A percentile compares a stretch with the other conserved stretches of the same genome.
These are phyloP conservation scores for Citrus unshiu DNA, from an alignment of 345 rosid species.

Conservation along the genomic window DNA sequence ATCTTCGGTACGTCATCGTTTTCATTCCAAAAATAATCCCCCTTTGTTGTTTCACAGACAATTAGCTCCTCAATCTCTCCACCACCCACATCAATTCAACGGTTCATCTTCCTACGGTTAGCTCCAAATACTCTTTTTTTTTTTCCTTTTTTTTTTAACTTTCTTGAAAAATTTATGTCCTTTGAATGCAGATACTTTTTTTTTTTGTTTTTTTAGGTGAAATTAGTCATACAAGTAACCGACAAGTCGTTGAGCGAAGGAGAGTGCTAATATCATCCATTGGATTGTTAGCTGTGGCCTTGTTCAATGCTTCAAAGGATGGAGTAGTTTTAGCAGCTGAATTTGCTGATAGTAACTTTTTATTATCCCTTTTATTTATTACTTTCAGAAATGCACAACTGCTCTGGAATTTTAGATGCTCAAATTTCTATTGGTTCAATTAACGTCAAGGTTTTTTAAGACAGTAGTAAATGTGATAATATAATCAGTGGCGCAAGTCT, in stretches of 20 bases:
- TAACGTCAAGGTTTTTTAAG: neutral
- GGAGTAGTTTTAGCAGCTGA: slow-evolving; percentile 54
- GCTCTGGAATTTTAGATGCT: neutral
- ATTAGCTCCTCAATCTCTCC: slow-evolving; percentile 22
- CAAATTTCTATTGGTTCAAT: neutral
- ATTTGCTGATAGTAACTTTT: slow-evolving; percentile 69
- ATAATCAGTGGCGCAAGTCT: neutral
- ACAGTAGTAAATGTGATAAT: neutral
- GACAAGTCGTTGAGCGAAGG: slow-evolving; percentile 47
- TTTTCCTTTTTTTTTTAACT: neutral
- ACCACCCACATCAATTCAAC: slow-evolving; percentile 8
- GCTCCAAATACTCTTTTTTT: neutral
- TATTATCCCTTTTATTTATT: neutral
- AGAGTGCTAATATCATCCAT: slow-evolving; percentile 41
- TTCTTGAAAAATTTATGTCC: neutral
- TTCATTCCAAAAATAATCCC: neutral
- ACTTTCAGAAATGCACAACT: neutral
- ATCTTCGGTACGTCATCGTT: slow-evolving; percentile 10
- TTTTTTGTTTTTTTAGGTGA: slow-evolving; percentile 31
- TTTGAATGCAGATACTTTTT: neutral
- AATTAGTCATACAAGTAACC: slow-evolving; percentile 1
- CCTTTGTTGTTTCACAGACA: slow-evolving; percentile 34
- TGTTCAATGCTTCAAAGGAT: slow-evolving; percentile 25
- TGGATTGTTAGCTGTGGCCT: slow-evolving; percentile 37
- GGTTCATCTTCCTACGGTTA: slow-evolving; percentile 28